Conservation (phyloP, 2,329 filamentous ascomycete genomes). For the Ascochyta rabiei region DNA sequence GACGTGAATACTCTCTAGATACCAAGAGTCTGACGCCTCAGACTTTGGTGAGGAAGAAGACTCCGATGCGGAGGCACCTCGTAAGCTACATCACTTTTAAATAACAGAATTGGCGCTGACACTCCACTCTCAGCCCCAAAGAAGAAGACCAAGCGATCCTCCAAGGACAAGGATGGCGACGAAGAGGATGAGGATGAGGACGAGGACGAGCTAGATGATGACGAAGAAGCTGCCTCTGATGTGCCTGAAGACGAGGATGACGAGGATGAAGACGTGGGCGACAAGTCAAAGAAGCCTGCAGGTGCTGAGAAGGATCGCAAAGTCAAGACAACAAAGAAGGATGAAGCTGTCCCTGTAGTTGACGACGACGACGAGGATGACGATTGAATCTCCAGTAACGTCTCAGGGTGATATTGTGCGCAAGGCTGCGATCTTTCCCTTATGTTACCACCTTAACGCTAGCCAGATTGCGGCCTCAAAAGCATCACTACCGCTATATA, state of each 20-base stretch:
- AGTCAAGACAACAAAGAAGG: constrained; percentile 37
- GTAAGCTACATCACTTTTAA: constrained; percentile 29
- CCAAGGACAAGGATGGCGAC: constrained; percentile 39
- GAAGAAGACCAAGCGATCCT: constrained; percentile 42
- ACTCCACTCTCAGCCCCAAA: constrained; percentile 34
- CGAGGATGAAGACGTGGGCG: constrained; percentile 47
- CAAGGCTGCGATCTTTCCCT: neutral
- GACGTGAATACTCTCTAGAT: constrained; percentile 33
- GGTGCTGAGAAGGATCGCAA: constrained; percentile 43
- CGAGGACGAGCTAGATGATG: constrained; percentile 41
- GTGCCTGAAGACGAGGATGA: constrained; percentile 30
- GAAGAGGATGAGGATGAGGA: constrained; percentile 44
- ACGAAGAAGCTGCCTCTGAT: constrained; percentile 21
- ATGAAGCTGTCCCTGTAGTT: constrained; percentile 41
- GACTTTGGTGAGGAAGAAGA: constrained; percentile 47
- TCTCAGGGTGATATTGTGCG: neutral
- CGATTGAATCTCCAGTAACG: constrained; percentile 1
- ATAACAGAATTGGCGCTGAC: neutral
- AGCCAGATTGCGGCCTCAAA: neutral
- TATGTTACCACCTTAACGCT: neutral
- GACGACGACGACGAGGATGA: constrained; percentile 42
- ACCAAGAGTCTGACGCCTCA: constrained; percentile 46
- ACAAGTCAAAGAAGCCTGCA: constrained; percentile 45
- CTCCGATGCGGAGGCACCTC: constrained; percentile 44
- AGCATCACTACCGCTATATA: no score